These are phyloP conservation scores for Venturiaceae sp. DNA, from an alignment of 2,329 filamentous ascomycete species.

Conservation along the genomic window DNA sequence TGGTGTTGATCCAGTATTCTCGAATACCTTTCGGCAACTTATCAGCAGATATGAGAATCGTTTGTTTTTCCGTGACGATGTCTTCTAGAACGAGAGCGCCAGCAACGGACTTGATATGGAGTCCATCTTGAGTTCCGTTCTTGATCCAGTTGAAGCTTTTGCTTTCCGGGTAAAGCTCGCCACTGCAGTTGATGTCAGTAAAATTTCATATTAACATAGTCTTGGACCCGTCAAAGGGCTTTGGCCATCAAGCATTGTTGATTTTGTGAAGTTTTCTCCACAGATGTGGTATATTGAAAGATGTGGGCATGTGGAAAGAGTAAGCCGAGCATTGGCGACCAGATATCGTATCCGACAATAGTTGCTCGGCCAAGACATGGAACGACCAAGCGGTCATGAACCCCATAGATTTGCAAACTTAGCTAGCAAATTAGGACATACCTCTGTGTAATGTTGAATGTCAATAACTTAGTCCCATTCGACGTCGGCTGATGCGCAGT, in stretches of 20 bases:
- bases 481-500: constrained; percentile 46
- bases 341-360: no score
- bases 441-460: constrained; percentile 46
- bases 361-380: no score
- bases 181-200: not conserved
- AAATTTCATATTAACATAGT: not conserved
- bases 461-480: constrained; percentile 46
- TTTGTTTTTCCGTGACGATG: constrained; percentile 46
- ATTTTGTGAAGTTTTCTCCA: no score
- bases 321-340: no score
- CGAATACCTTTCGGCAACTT: constrained; percentile 45
- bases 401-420: not conserved
- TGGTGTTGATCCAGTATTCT: constrained; percentile 53
- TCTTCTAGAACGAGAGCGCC: not conserved
- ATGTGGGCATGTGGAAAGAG: no score
- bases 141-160: not conserved
- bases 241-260: no score
- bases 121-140: not conserved
- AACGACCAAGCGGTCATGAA: not conserved
- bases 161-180: not conserved
- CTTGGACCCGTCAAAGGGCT: no score
- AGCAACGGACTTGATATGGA: not conserved
- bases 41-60: constrained; percentile 48
- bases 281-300: no score
- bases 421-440: constrained; percentile 23